Conservation (phyloP, 2,329 filamentous ascomycete species). For the Acrocalymma vagum region DNA sequence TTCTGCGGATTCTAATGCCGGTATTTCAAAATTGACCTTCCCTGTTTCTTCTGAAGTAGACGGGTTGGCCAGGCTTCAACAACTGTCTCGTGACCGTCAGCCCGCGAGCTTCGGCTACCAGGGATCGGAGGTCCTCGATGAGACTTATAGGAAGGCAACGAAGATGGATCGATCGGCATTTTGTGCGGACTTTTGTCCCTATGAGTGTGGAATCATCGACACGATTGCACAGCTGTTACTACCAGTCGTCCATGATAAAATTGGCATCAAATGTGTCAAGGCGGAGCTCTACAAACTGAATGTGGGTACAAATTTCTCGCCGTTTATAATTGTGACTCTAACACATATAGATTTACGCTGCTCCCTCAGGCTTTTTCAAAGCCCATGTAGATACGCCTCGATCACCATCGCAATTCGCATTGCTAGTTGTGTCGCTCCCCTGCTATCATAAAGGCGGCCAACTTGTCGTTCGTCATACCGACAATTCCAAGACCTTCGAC, state of each 20-base stretch:
- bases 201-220: slow-evolving; percentile 62
- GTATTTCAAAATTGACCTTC: too few relatives aligned
- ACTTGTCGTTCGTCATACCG: slow-evolving; percentile 54
- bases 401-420: slow-evolving; percentile 59
- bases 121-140: slow-evolving; percentile 59
- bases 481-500: slow-evolving; percentile 49
- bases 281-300: slow-evolving; percentile 69
- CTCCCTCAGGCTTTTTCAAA: slow-evolving; percentile 60
- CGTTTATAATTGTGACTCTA: too few relatives aligned
- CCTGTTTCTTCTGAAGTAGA: too few relatives aligned
- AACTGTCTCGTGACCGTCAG: too few relatives aligned
- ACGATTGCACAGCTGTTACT: slow-evolving; percentile 58
- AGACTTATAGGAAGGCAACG: slow-evolving; percentile 61
- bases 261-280: too few relatives aligned
- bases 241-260: too few relatives aligned
- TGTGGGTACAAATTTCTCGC: too few relatives aligned
- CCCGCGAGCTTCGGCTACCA: slow-evolving; percentile 61
- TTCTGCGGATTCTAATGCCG: too few relatives aligned
- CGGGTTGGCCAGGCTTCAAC: too few relatives aligned
- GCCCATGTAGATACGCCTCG: slow-evolving; percentile 64
- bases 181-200: slow-evolving; percentile 60
- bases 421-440: slow-evolving; percentile 62
- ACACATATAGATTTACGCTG: slow-evolving; percentile 57
- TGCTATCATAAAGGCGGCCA: slow-evolving; percentile 52
- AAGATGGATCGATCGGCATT: slow-evolving; percentile 61